Conservation (phyloP, 2,329 filamentous ascomycete species). For the Cladosporium colombiae region DNA sequence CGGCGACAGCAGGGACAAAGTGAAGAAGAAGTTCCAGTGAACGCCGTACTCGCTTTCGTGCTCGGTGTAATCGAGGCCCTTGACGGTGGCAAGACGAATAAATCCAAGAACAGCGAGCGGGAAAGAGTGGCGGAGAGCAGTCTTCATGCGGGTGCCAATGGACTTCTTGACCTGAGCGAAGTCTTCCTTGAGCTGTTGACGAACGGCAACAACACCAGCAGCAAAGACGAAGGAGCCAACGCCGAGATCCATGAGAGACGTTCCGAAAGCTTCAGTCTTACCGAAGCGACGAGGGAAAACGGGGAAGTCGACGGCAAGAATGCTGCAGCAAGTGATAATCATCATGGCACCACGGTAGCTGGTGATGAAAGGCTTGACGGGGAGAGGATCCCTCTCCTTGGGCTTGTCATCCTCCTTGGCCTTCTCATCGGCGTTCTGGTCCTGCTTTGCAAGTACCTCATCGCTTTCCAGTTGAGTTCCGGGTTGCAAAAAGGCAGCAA, state of each 20-base stretch:
- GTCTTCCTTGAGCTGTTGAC: conserved; percentile 70
- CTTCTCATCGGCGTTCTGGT: conserved; percentile 24
- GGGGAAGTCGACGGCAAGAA: conserved; percentile 94
- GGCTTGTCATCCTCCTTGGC: conserved; percentile 18
- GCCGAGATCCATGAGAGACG: conserved; percentile 97
- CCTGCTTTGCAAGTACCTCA: conserved; percentile 24
- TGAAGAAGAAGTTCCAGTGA: conserved; percentile 99
- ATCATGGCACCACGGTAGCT: conserved; percentile 91
- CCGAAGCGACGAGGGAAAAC: conserved; percentile 93
- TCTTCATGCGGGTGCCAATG: conserved; percentile 60
- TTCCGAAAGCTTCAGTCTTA: conserved; percentile 99
- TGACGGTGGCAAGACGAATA: conserved; percentile 82
- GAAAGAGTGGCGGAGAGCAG: conserved; percentile 75
- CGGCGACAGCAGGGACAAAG: conserved; percentile 81
- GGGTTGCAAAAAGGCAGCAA: conserved; percentile 50
- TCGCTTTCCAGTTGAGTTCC: conserved; percentile 36
- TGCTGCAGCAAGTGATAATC: conserved; percentile 83
- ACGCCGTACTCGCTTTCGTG: conserved; percentile 97
- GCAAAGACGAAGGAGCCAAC: conserved; percentile 98
- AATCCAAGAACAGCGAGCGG: conserved; percentile 80
- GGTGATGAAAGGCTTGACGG: conserved; percentile 88
- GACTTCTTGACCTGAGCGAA: conserved; percentile 44
- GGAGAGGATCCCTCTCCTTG: conserved; percentile 55
- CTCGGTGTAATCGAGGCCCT: conserved; percentile 92
- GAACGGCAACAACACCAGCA: conserved; percentile 83